These are phyloP conservation scores for Rhodotorula sp. DNA, from an alignment of 1,284 basidiomycete species.

Conservation along the genomic window DNA sequence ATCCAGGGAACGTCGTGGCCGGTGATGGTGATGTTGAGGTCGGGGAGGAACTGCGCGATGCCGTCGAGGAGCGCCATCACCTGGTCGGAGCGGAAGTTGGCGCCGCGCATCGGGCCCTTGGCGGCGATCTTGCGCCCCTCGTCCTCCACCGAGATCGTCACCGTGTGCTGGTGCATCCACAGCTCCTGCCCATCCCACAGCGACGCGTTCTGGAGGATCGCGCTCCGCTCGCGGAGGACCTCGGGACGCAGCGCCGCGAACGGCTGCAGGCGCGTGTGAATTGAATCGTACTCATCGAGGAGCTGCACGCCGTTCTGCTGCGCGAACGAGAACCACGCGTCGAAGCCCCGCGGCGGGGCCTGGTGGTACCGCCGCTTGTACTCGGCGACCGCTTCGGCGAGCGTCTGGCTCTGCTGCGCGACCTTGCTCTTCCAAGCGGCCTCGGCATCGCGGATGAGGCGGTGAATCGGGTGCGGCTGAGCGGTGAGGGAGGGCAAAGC, in stretches of 20 bases:
- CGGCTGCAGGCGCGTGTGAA: conserved; percentile 36
- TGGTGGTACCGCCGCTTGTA: conserved; percentile 40
- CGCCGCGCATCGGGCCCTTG: conserved; percentile 27
- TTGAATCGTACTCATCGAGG: conserved; percentile 47
- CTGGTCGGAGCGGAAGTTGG: conserved; percentile 27
- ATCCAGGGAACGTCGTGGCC: conserved; percentile 36
- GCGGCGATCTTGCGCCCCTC: conserved; percentile 12
- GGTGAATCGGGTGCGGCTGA: conserved; percentile 39
- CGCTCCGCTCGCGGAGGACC: conserved; percentile 29
- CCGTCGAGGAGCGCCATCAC: conserved; percentile 26
- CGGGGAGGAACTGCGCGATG: conserved; percentile 25
- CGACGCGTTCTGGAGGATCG: conserved; percentile 28
- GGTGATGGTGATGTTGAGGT: conserved; percentile 40
- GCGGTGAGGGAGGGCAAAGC: background rate
- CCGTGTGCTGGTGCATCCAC: conserved; percentile 33
- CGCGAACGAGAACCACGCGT: conserved; percentile 42
- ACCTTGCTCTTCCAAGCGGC: conserved; percentile 29
- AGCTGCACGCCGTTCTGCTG: conserved; percentile 35
- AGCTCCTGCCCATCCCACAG: conserved; percentile 16
- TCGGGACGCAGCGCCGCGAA: conserved; percentile 36
- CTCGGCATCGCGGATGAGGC: conserved; percentile 33
- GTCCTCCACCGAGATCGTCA: conserved; percentile 31
- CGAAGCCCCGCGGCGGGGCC: conserved; percentile 42
- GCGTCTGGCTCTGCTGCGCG: conserved; percentile 31
- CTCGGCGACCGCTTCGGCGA: conserved; percentile 42